These are phyloP conservation scores for Murraya koenigii DNA, from an alignment of 345 rosid genomes.

Conservation along the genomic window DNA sequence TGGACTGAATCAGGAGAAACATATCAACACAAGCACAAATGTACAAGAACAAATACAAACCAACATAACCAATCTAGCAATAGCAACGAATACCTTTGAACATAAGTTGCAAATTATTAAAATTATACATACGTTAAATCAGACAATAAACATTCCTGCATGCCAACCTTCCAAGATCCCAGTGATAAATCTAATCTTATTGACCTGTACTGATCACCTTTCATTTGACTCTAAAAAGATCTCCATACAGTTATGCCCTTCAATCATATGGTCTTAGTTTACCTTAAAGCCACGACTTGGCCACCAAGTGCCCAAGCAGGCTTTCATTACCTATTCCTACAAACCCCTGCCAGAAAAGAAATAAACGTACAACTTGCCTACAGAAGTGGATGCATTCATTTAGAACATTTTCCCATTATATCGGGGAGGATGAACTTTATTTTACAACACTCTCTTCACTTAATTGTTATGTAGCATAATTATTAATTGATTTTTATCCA, in stretches of 20 bases:
- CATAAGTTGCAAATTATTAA: too few relatives aligned
- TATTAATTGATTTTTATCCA: too few relatives aligned
- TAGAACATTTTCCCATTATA: background rate
- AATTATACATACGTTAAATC: background rate
- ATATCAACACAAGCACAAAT: background rate
- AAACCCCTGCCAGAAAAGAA: background rate
- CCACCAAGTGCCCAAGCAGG: background rate
- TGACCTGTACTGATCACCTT: background rate
- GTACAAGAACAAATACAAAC: background rate
- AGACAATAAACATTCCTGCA: background rate
- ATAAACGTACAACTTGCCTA: too few relatives aligned
- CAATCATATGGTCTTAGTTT: background rate
- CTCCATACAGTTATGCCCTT: background rate
- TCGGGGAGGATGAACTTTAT: background rate
- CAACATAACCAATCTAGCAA: too few relatives aligned
- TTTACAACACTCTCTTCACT: background rate
- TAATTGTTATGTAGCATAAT: too few relatives aligned
- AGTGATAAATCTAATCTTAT: background rate
- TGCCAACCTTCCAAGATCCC: background rate
- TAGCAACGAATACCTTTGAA: too few relatives aligned
- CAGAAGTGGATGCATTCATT: too few relatives aligned
- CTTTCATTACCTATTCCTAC: background rate
- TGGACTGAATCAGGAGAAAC: background rate
- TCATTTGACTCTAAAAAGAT: background rate
- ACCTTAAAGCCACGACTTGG: background rate